phyloP scores from a whole-genome alignment of 2,329 filamentous ascomycete genomes.

The Colletotrichum zoysiae region DNA sequence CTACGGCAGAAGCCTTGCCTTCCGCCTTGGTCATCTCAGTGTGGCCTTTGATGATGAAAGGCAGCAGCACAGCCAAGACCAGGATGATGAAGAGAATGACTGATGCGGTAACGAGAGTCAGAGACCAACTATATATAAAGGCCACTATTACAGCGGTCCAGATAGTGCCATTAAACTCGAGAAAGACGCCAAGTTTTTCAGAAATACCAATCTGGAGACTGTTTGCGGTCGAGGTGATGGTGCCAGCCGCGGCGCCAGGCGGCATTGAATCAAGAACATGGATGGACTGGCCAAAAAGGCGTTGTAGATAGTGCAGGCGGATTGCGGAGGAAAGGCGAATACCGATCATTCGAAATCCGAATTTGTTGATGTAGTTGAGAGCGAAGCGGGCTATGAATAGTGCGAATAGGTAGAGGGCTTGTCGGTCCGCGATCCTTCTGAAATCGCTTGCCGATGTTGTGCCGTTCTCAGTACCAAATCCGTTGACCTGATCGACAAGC shows the following conservation, averaged over 20 bases:
- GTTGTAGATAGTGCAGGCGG: constrained; percentile 73
- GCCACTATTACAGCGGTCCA: constrained; percentile 66
- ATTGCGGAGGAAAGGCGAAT: constrained; percentile 72
- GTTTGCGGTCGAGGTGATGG: constrained; percentile 74
- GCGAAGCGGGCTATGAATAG: constrained; percentile 76
- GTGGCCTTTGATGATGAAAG: constrained; percentile 67
- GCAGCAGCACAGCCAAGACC: constrained; percentile 62
- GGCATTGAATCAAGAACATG: constrained; percentile 76
- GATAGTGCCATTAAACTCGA: constrained; percentile 68
- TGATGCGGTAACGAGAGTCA: constrained; percentile 70
- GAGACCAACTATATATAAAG: constrained; percentile 68
- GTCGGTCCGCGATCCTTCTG: constrained; percentile 55
- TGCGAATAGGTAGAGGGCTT: constrained; percentile 75
- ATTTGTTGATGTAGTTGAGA: constrained; percentile 73
- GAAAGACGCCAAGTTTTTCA: constrained; percentile 70
- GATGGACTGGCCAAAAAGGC: constrained; percentile 74
- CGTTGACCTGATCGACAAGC: constrained; percentile 62
- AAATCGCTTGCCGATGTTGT: constrained; percentile 55
- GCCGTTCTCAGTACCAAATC: neutral
- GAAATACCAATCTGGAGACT: constrained; percentile 74
- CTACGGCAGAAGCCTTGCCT: constrained; percentile 68
- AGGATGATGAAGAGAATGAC: constrained; percentile 68
- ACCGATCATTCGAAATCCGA: constrained; percentile 71
- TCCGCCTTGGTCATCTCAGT: constrained; percentile 63
- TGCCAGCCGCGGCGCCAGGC: constrained; percentile 70